Percentiles rank a stretch among this genome's conserved stretches.
Evolutionary conservation across 2,329 filamentous ascomycete species (phyloP).

Genomic region (Moelleriella libera): DNA sequence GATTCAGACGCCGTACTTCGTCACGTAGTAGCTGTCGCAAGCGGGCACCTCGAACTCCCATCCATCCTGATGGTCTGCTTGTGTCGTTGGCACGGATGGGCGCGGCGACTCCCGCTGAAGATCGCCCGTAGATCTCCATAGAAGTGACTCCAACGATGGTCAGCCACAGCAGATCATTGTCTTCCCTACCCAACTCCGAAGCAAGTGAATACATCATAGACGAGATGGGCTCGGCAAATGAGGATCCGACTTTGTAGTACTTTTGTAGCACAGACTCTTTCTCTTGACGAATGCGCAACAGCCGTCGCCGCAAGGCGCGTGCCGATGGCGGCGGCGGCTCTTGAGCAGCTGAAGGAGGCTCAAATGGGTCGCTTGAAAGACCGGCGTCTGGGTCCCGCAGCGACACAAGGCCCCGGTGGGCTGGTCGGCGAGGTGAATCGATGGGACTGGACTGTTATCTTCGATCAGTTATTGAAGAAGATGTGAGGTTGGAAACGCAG

Average conservation of each 20-base stretch:
- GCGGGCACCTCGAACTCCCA: constrained; percentile 66
- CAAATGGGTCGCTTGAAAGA: constrained; percentile 32
- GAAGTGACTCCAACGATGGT: constrained; percentile 92
- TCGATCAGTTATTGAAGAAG: not conserved
- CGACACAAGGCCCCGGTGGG: constrained; percentile 45
- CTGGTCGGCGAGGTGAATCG: constrained; percentile 46
- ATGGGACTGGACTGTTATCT: constrained; percentile 46
- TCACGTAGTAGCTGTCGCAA: constrained; percentile 80
- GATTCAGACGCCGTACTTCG: constrained; percentile 81
- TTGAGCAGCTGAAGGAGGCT: constrained; percentile 44
- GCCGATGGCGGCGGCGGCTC: constrained; percentile 52
- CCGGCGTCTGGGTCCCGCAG: constrained; percentile 31
- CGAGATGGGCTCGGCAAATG: constrained; percentile 88
- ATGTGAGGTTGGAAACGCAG: not conserved
- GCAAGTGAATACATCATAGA: constrained; percentile 91
- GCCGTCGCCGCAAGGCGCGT: constrained; percentile 53
- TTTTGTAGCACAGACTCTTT: constrained; percentile 62
- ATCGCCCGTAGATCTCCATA: constrained; percentile 79
- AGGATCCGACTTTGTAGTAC: constrained; percentile 79
- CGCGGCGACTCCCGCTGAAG: constrained; percentile 62
- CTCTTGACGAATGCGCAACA: constrained; percentile 62
- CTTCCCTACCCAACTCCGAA: constrained; percentile 87
- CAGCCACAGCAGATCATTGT: constrained; percentile 92
- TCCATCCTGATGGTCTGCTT: constrained; percentile 54
- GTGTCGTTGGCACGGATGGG: constrained; percentile 40